phyloP scores from a whole-genome alignment of 805 yeast species.

The Saccharomycopsis sp. region DNA sequence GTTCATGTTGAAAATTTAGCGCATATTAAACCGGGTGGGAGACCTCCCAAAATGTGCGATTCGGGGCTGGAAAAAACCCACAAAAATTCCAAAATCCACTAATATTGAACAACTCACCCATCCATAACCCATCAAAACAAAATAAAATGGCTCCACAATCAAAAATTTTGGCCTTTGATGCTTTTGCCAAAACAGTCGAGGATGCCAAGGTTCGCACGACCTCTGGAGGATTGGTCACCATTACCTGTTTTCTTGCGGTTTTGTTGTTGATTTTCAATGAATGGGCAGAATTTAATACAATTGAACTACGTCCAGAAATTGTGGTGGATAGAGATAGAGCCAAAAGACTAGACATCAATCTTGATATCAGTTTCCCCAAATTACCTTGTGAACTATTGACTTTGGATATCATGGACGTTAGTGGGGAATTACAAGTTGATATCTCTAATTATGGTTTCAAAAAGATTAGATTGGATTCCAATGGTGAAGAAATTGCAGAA shows the following conservation, averaged over 20 bases:
- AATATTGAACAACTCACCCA: too few species aligned
- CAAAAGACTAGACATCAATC: constrained; percentile 61
- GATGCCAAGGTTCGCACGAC: constrained; percentile 85
- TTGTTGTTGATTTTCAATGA: constrained; percentile 59
- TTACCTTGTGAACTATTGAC: constrained; percentile 78
- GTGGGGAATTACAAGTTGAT: constrained; percentile 78
- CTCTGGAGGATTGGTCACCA: constrained; percentile 82
- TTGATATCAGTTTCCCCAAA: constrained; percentile 76
- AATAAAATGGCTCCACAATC: too few species aligned
- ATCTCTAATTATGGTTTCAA: constrained; percentile 60
- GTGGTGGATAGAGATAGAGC: constrained; percentile 81
- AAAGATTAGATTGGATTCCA: constrained; percentile 49
- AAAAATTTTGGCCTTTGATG: constrained; percentile 54
- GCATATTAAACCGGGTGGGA: too few species aligned
- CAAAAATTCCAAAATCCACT: too few species aligned
- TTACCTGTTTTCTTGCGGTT: constrained; percentile 54
- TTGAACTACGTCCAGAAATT: constrained; percentile 69
- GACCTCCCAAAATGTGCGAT: too few species aligned
- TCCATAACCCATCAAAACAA: too few species aligned
- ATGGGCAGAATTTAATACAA: constrained; percentile 59
- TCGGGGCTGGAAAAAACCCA: too few species aligned
- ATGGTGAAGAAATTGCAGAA: constrained; percentile 39
- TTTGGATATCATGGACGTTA: constrained; percentile 79
- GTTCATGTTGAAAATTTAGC: too few species aligned
- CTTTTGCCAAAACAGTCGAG: constrained; percentile 90